Evolutionary conservation across 192 early-diverging fungal genomes (phyloP).

Genomic region (Thamnidium elegans): DNA sequence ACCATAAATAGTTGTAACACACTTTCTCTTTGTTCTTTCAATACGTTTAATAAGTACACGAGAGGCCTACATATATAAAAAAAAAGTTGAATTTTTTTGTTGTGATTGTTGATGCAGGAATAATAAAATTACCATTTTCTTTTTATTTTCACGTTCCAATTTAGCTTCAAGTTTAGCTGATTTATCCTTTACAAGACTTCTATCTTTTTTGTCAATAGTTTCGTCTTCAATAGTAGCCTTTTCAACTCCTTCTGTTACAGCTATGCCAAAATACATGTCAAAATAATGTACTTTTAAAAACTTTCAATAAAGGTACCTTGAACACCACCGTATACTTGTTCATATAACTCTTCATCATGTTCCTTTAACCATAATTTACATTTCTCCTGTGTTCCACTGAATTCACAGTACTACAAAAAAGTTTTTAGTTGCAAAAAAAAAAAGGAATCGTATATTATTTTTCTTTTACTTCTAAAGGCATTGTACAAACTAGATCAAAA

Average conservation of each 20-base stretch:
- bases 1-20: conserved; percentile 80
- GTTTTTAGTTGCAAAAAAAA: neutral
- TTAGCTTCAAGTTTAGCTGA: conserved; percentile 59
- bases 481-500: conserved; percentile 33
- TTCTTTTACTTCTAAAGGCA: conserved; percentile 44
- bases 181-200: conserved; percentile 44
- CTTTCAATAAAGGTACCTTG: conserved; percentile 4
- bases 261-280: conserved; percentile 12
- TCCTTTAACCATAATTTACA: conserved; percentile 78
- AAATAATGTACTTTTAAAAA: neutral
- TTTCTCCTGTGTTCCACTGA: conserved; percentile 73
- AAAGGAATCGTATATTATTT: neutral
- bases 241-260: conserved; percentile 23
- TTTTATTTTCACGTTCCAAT: conserved; percentile 68
- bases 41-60: conserved; percentile 81
- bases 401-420: conserved; percentile 82
- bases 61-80: conserved; percentile 39
- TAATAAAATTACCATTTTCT: conserved; percentile 63
- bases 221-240: conserved; percentile 22
- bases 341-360: conserved; percentile 56
- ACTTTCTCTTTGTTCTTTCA: conserved; percentile 92
- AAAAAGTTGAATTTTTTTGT: neutral
- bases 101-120: conserved; percentile 3
- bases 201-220: conserved; percentile 50
- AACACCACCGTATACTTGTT: conserved; percentile 51